A percentile compares a stretch with the other conserved stretches of the same genome.
These are phyloP conservation scores for Coccomyxa sp. DNA, from an alignment of 139 green algal genomes.

Conservation along the genomic window DNA sequence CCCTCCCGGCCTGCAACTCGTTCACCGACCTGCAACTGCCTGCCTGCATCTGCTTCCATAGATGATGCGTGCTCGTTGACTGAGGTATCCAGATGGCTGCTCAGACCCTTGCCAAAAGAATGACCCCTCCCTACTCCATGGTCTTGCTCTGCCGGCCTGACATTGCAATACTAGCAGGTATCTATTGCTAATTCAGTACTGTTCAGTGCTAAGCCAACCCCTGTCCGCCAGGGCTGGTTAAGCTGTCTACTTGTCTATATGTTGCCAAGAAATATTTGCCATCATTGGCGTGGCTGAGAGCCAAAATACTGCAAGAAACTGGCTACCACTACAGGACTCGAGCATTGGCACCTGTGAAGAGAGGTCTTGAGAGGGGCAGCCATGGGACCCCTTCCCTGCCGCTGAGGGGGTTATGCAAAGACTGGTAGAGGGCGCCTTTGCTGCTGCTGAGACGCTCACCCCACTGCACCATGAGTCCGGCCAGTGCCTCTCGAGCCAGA, in stretches of 20 bases:
- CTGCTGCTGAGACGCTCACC: constrained; percentile 6
- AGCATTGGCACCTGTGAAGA: background rate
- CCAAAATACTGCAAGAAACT: background rate
- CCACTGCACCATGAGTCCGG: constrained; percentile 1
- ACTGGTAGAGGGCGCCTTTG: background rate
- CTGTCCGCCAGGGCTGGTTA: too few relatives aligned
- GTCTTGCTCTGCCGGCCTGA: too few relatives aligned
- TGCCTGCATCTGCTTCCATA: too few relatives aligned
- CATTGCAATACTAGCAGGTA: too few relatives aligned
- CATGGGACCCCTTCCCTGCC: background rate
- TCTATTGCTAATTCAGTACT: too few relatives aligned
- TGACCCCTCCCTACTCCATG: too few relatives aligned
- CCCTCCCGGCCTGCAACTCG: too few relatives aligned
- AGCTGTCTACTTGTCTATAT: background rate
- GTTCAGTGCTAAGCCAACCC: too few relatives aligned
- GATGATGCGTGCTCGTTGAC: too few relatives aligned
- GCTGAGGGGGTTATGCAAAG: constrained; percentile 29
- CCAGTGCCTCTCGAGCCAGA: constrained; percentile 1
- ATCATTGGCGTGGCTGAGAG: background rate
- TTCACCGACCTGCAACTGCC: too few relatives aligned
- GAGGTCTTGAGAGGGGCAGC: constrained; percentile 7
- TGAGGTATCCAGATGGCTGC: too few relatives aligned
- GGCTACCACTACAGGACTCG: background rate
- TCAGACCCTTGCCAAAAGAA: too few relatives aligned
- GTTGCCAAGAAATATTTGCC: background rate